These are phyloP conservation scores for Pigoraptor vietnamica DNA, from an alignment of 78 protist genomes.

Conservation along the genomic window DNA sequence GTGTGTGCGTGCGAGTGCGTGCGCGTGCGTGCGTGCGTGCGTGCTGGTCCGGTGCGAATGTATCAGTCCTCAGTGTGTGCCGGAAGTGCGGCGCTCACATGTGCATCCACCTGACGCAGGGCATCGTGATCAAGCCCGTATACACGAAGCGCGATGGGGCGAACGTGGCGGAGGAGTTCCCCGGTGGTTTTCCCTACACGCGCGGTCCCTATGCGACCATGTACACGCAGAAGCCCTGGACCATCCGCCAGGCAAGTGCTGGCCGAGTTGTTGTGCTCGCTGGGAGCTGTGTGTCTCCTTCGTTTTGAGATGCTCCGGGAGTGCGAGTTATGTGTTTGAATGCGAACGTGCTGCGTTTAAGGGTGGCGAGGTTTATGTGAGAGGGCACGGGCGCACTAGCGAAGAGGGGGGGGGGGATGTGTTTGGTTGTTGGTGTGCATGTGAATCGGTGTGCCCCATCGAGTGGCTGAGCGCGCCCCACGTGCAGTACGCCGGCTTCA, in stretches of 20 bases:
- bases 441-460: neutral
- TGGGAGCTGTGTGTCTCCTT: neutral
- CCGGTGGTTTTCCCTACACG: constrained; percentile 90
- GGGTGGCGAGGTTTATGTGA: neutral
- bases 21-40: neutral
- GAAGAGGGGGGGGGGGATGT: too few relatives aligned
- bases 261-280: neutral
- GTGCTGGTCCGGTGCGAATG: neutral
- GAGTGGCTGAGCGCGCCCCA: too few relatives aligned
- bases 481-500: constrained; percentile 59
- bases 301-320: neutral
- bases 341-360: neutral
- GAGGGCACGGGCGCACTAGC: too few relatives aligned
- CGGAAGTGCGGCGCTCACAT: too few relatives aligned
- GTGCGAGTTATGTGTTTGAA: neutral
- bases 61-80: too few relatives aligned
- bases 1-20: too few relatives aligned
- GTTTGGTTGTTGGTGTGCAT: neutral
- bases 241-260: constrained; percentile 94
- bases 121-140: constrained; percentile 17
- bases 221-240: constrained; percentile 94
- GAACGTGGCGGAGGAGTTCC: constrained; percentile 22
- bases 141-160: constrained; percentile 21
- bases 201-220: constrained; percentile 96
- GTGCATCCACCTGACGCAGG: neutral